Conservation (phyloP, 2,329 filamentous ascomycete genomes). For the Fulvia fulva region DNA sequence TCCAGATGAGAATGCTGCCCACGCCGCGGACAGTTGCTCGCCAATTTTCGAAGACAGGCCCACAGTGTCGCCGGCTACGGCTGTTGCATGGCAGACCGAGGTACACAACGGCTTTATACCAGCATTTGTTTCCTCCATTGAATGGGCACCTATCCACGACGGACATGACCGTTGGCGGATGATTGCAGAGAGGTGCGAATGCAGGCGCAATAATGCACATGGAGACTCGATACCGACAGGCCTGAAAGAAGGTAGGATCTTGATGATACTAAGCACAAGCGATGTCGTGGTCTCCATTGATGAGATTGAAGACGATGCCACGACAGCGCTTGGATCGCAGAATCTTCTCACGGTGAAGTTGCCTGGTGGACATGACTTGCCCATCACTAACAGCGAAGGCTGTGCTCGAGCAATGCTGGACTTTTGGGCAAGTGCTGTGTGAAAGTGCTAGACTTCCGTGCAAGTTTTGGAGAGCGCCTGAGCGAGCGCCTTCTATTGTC, state of each 20-base stretch:
- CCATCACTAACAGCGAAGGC: slow-evolving; percentile 57
- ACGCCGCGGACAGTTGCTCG: slow-evolving; percentile 22
- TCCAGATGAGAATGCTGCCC: slow-evolving; percentile 18
- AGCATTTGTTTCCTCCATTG: slow-evolving; percentile 68
- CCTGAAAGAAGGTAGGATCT: slow-evolving; percentile 49
- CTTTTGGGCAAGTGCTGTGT: slow-evolving; percentile 34
- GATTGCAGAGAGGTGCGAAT: slow-evolving; percentile 50
- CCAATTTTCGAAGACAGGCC: slow-evolving; percentile 51
- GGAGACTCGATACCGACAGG: slow-evolving; percentile 30
- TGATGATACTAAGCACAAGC: slow-evolving; percentile 61
- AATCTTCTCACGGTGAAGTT: slow-evolving; percentile 57
- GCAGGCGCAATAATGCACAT: slow-evolving; percentile 34
- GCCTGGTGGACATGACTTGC: slow-evolving; percentile 66
- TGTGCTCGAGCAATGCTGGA: slow-evolving; percentile 53
- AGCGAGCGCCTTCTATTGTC: neutral
- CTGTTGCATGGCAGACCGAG: slow-evolving; percentile 67
- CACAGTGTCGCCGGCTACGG: slow-evolving; percentile 55
- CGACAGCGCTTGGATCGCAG: slow-evolving; percentile 51
- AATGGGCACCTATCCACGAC: slow-evolving; percentile 64
- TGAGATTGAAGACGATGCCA: slow-evolving; percentile 61
- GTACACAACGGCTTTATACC: slow-evolving; percentile 64
- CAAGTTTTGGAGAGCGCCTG: neutral
- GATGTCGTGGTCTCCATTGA: slow-evolving; percentile 65
- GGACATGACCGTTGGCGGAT: slow-evolving; percentile 60
- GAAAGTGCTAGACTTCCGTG: too few species aligned